Evolutionary conservation across 805 yeast species (phyloP), one percentile per base, ranked within the genome.

Genomic region (Metschnikowia kofuensis): DNA sequence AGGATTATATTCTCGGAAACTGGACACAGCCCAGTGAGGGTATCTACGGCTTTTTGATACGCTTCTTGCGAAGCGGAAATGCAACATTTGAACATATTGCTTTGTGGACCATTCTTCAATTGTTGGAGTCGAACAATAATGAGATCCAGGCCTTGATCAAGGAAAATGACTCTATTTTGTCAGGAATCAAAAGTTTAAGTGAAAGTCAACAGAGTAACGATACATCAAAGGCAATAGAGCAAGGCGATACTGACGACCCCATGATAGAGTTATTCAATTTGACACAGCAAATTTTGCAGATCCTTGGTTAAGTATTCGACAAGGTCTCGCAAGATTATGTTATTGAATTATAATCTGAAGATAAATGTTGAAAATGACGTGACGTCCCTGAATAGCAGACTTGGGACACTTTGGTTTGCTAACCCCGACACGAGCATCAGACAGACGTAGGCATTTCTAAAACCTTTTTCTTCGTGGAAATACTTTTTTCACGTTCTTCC

Each of bases 1-100:
- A 83, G 50, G 73, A 70, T 46, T 84, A 85, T 55, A 88, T 94
- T 52, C 77, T 89, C 49, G 78, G 81, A 47, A 79, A 84, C 56
- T 94, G 97, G 95, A 74, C 79, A 21, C 73, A 74, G 50, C 96
- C 96, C 38, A 80, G 79, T 44, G 90, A 89, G 51, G 98, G 98
- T 49, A 85, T 94, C 50, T 78, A 82, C 52, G 94, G 90, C 28
- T 94, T 94, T 64, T 76, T 94, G 55, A 75, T 82, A 34, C 75
- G 91, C 60, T 94, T 92, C 65, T 75, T 94, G 61, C 83, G 82
- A 53, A 81, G 89, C 61, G 85, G 85, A 37, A 94, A 91, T 65
- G 86, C 96, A 12, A 94, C 98, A 0, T 94, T 94, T 68, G 98
- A 94, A 70, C 99, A 94, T 66, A 94, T 94, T 69, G 97, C 98